Evolutionary conservation across 2,329 filamentous ascomycete species (phyloP), one percentile per base, ranked within the genome.

Genomic region (Geosmithia putterillii): DNA sequence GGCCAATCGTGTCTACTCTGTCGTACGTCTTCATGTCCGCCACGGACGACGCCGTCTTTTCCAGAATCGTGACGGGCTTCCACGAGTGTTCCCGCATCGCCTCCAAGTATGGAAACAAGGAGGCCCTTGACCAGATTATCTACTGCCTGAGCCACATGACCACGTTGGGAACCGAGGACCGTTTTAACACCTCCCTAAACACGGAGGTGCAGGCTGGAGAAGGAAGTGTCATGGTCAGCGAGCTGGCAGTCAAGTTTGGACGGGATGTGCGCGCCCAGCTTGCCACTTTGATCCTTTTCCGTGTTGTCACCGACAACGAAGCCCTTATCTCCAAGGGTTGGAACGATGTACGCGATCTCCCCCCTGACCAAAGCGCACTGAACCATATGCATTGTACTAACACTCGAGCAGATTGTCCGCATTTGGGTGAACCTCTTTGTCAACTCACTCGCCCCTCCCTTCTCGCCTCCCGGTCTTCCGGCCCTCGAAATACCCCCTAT

Each of bases 21-120:
- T 94, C 92, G 12, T 98, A 96, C 57, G 92, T 98, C 3, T 98
- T 98, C 67, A 94, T 96, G 83, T 96, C 90, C 32, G 94, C 94
- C 15, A 94, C 88, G 0, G 94, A 98, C 56, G 92, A 98, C 59
- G 74, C 90, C 1, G 92, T 98, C 3, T 98, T 95, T 58, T 86
- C 86, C 32, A 79, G 92, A 46, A 85, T 98, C 17, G 87, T 96
- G 22, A 86, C 86, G 40, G 92, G 92, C 2, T 98, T 98, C 55
- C 87, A 95, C 53, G 90, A 98, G 60, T 96, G 90, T 59, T 89
- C 92, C 17, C 83, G 86, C 46, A 94, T 98, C 51, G 90, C 92
- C 6, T 81, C 86, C 7, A 85, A 80, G 55, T 90, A 95, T 60
- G 76, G 76, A 12, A 73, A 94, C 52, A 84, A 76, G 1, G 89